These are phyloP conservation scores for Pichia sp. DNA, from an alignment of 1,139 yeast species.

Conservation along the genomic window DNA sequence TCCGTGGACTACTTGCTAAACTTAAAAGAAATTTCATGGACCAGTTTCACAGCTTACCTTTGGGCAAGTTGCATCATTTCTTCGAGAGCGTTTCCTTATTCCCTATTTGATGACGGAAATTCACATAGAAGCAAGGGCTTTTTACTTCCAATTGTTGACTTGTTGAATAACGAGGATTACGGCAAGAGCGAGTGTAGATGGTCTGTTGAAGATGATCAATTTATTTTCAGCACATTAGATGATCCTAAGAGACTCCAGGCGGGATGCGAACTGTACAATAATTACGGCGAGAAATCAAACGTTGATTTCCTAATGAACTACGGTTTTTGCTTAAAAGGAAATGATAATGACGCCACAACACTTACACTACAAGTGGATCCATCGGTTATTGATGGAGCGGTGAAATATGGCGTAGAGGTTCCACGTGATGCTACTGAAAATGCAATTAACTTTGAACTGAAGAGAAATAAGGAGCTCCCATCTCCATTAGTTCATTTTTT, in stretches of 20 bases:
- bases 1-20: constrained; percentile 15
- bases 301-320: constrained; percentile 60
- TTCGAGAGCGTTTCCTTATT: constrained; percentile 73
- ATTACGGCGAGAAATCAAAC: constrained; percentile 83
- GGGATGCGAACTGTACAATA: constrained; percentile 58
- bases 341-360: constrained; percentile 58
- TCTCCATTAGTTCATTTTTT: constrained; percentile 43
- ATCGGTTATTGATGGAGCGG: constrained; percentile 17
- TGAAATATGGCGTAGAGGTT: constrained; percentile 15
- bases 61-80: constrained; percentile 71
- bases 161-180: constrained; percentile 54
- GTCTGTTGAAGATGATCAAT: constrained; percentile 32
- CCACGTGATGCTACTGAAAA: constrained; percentile 41
- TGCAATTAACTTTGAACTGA: constrained; percentile 20
- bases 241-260: constrained; percentile 28
- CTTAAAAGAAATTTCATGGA: constrained; percentile 37
- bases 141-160: constrained; percentile 71
- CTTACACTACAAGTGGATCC: constrained; percentile 23
- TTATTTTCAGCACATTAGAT: constrained; percentile 25
- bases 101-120: constrained; percentile 31
- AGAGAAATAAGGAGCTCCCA: constrained; percentile 31
- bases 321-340: constrained; percentile 64
- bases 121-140: constrained; percentile 45
- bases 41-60: constrained; percentile 54
- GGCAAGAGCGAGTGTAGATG: constrained; percentile 60